Conservation (phyloP, 352 stramenopile genomes). For the Globisporangium recalcitrans region DNA sequence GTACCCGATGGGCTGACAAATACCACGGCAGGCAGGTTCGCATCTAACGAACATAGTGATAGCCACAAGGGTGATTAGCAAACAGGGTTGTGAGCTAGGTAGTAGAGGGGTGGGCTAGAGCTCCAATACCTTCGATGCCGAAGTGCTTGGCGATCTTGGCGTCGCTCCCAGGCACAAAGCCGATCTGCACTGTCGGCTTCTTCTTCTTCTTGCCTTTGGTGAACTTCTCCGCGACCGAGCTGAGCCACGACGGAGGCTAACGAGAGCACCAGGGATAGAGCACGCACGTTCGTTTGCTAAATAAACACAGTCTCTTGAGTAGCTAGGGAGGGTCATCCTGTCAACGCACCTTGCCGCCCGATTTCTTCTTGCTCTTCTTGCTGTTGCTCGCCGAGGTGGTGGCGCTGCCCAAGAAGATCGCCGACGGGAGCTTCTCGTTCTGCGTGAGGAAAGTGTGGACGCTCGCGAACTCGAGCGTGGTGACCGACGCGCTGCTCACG, state of each 20-base stretch:
- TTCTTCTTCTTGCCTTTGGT: conserved; percentile 58
- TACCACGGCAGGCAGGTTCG: conserved; percentile 51
- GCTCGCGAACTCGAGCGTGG: conserved; percentile 42
- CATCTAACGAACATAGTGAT: conserved; percentile 15
- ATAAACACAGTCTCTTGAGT: neutral
- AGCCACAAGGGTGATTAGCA: neutral
- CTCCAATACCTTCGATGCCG: conserved; percentile 32
- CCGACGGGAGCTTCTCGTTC: conserved; percentile 42
- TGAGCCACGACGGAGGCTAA: conserved; percentile 52
- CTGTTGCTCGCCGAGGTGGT: conserved; percentile 14
- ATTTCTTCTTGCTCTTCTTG: conserved; percentile 44
- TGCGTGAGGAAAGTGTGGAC: conserved; percentile 56
- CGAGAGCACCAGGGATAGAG: neutral
- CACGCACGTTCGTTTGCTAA: neutral
- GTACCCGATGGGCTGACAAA: conserved; percentile 45
- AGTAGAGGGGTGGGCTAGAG: too few species aligned
- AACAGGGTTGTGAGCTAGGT: too few species aligned
- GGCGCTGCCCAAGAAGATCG: conserved; percentile 65
- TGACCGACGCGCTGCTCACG: conserved; percentile 40
- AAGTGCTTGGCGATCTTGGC: conserved; percentile 68
- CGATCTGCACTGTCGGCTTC: conserved; percentile 41
- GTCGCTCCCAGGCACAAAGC: conserved; percentile 56
- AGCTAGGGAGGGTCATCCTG: too few species aligned
- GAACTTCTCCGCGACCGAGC: conserved; percentile 52
- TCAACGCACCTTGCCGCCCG: conserved; percentile 22